Conservation (phyloP, 495 filamentous ascomycete genomes). For the Annulohypoxylon nitens region DNA sequence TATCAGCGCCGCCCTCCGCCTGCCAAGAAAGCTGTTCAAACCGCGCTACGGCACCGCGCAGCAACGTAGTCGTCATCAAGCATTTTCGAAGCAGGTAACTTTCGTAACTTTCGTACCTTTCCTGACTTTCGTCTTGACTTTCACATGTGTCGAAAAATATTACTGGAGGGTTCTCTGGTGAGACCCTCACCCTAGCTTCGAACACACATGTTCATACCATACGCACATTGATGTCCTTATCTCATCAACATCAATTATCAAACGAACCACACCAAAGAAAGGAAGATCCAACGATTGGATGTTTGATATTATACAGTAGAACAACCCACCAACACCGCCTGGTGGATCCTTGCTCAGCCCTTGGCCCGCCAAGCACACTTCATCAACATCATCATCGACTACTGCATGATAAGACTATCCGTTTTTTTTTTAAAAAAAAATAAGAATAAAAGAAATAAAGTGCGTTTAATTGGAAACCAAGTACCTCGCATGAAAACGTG, state of each 20-base stretch:
- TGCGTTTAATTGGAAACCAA: slow-evolving; percentile 17
- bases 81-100: slow-evolving; percentile 13
- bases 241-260: slow-evolving; percentile 19
- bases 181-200: neutral
- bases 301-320: slow-evolving; percentile 11
- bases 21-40: slow-evolving; percentile 5
- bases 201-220: slow-evolving; percentile 6
- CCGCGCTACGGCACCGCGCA: slow-evolving; percentile 8
- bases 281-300: slow-evolving; percentile 27
- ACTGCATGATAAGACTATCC: slow-evolving; percentile 25
- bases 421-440: neutral
- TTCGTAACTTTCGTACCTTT: neutral
- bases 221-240: slow-evolving; percentile 21
- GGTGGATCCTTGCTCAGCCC: slow-evolving; percentile 8
- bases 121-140: neutral
- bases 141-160: slow-evolving; percentile 34
- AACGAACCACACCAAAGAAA: neutral
- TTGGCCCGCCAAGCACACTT: slow-evolving; percentile 17
- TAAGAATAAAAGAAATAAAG: neutral
- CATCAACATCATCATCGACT: slow-evolving; percentile 10
- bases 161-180: slow-evolving; percentile 1
- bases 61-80: slow-evolving; percentile 40
- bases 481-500: slow-evolving; percentile 11
- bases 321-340: neutral
- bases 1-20: slow-evolving; percentile 3